Evolutionary conservation across 192 early-diverging fungal species (phyloP).

Genomic region (Rhizoclosmatium sp.): DNA sequence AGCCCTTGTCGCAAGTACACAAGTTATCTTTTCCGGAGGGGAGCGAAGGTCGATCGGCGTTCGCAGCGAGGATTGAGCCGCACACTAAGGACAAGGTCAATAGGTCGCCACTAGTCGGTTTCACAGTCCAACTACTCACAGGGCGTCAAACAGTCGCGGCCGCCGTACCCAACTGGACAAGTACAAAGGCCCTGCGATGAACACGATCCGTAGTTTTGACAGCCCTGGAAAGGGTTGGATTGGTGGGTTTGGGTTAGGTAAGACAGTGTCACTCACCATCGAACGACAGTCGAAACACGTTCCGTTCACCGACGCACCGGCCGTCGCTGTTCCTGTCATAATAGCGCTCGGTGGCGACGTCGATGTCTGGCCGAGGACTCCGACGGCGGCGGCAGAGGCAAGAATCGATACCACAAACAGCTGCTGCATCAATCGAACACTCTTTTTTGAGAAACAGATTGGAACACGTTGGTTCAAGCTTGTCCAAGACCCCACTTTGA

Average conservation of each 20-base stretch:
- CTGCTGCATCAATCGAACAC: not conserved
- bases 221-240: conserved; percentile 38
- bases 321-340: no score
- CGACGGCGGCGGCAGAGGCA: not conserved
- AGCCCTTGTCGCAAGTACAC: conserved; percentile 64
- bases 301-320: conserved; percentile 10
- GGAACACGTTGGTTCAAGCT: no score
- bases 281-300: conserved; percentile 53
- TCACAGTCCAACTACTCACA: conserved; percentile 25
- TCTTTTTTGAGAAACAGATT: no score
- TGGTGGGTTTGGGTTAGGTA: not conserved
- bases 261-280: conserved; percentile 13
- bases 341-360: not conserved
- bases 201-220: conserved; percentile 56
- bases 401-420: not conserved
- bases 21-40: not conserved
- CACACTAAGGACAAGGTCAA: conserved; percentile 28
- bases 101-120: not conserved
- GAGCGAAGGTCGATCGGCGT: conserved; percentile 15
- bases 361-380: not conserved
- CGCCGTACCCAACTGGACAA: conserved; percentile 53
- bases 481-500: no score
- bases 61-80: conserved; percentile 31
- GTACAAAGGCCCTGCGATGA: conserved; percentile 27
- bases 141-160: conserved; percentile 44